Base-by-base conservation (phyloP, 768 basidiomycete genomes). In the Amanita brunnescens region DNA sequence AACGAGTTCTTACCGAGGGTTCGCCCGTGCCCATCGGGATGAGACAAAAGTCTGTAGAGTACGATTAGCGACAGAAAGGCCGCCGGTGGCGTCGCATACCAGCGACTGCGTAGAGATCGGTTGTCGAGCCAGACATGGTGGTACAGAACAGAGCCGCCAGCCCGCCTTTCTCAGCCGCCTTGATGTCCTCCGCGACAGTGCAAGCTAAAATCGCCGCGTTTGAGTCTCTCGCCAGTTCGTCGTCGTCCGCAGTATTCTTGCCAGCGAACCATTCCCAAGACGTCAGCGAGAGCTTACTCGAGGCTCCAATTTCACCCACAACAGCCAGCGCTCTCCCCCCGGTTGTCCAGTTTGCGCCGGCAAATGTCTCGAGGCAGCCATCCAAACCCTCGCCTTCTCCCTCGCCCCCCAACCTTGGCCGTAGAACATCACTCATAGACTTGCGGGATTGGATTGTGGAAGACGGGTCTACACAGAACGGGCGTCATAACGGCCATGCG, bases 21-120 rank as follows among this genome's bases (percentile, higher is more conserved):
- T 81, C 78, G 13, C 65, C 78, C 2, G 86, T 88, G 51, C 91
- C 91, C 49, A 93, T 85, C 10, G 91, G 91, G 51, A 92, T 83
- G 34, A 93, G 78, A 60, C 91, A 93, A 62, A 94, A 91, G 65
- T 93, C 91, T 91, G 53, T 33, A 49, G 23, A 26, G 47, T 55
- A 35, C 41, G 51, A 34, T 32, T 32, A 55, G 37, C 23, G 20
- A 21, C 35, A 39, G 42, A 20, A 41, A 21, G 32, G 34, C 20
- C 21, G 47, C 49, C 10, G 8, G 21, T 40, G 21, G 16, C 16
- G 6, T n/a, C 14, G 34, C 6, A 6, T 65, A 81, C 87, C 88
- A 67, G 87, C 88, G 35, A 87, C 80, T 18, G 85, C 87, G 62
- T 89, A 90, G 42, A 90, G 77, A 50, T 87, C 79, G n/a, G 30